Conservation (phyloP, 129 eudicot genomes). For the Arctium minus region DNA sequence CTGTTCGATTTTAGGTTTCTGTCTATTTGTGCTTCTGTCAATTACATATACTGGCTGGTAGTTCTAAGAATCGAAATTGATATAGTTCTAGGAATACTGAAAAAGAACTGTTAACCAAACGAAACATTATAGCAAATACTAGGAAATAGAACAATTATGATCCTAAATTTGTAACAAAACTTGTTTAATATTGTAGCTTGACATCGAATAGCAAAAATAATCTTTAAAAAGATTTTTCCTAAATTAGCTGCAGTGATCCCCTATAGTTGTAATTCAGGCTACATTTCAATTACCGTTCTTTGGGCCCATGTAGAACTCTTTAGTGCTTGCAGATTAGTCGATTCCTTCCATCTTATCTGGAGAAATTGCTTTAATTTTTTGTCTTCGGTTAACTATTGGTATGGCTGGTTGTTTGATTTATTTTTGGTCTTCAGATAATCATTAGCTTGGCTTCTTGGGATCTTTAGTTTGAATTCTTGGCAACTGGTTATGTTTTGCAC, state of each 20-base stretch:
- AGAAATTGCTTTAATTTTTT: background rate
- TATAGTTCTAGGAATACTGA: no score
- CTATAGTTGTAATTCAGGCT: background rate
- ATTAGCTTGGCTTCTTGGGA: background rate
- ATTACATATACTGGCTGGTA: no score
- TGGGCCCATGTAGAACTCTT: background rate
- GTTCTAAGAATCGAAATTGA: background rate
- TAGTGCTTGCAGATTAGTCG: background rate
- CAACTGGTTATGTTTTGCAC: background rate
- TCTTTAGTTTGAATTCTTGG: background rate
- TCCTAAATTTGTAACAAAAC: background rate
- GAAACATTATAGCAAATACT: background rate
- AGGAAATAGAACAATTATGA: background rate
- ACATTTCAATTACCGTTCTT: background rate
- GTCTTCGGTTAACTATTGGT: background rate
- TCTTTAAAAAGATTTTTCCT: background rate
- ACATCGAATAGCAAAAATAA: no score
- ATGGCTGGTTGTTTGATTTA: background rate
- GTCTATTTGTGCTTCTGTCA: no score
- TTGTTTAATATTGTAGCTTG: background rate
- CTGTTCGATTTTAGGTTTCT: no score
- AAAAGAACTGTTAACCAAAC: no score
- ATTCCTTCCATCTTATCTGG: background rate
- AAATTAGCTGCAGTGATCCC: background rate
- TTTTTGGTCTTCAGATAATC: background rate